phyloP scores from a whole-genome alignment of 2,329 filamentous ascomycete species.

The Colletotrichum musae region DNA sequence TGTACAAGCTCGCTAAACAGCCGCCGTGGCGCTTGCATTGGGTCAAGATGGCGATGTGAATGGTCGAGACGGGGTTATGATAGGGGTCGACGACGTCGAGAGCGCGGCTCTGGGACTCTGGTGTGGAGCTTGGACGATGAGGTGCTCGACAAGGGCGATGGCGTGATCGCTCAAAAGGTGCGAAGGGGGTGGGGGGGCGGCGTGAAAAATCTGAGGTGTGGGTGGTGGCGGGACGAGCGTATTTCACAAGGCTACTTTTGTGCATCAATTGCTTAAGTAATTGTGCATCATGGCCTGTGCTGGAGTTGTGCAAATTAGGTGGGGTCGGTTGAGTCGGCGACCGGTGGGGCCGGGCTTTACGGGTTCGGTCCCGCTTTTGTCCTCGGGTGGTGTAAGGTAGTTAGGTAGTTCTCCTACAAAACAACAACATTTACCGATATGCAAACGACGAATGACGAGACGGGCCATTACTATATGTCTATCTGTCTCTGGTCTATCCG shows the following conservation, averaged over 20 bases:
- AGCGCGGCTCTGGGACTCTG: conserved; percentile 41
- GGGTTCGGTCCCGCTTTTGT: too few species aligned
- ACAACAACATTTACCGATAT: too few species aligned
- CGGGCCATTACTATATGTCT: background rate
- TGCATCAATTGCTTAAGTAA: background rate
- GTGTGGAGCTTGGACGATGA: conserved; percentile 41
- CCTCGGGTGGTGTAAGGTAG: too few species aligned
- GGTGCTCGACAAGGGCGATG: conserved; percentile 40
- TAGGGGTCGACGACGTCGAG: conserved; percentile 36
- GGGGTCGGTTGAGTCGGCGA: background rate
- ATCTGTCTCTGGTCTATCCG: too few species aligned
- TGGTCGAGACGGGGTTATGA: conserved; percentile 36
- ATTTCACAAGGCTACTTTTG: background rate
- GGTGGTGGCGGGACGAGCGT: background rate
- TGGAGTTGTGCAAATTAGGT: background rate
- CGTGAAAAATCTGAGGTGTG: conserved; percentile 27
- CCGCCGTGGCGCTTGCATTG: conserved; percentile 41
- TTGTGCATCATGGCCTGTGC: background rate
- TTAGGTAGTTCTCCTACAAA: too few species aligned
- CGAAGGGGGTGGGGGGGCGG: conserved; percentile 10
- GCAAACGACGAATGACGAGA: too few species aligned
- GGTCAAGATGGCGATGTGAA: conserved; percentile 11
- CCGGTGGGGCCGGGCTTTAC: background rate
- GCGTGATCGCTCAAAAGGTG: conserved; percentile 33
- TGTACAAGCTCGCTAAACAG: conserved; percentile 37